Conservation (phyloP, 139 green algal genomes). For the Asterochloris erici region DNA sequence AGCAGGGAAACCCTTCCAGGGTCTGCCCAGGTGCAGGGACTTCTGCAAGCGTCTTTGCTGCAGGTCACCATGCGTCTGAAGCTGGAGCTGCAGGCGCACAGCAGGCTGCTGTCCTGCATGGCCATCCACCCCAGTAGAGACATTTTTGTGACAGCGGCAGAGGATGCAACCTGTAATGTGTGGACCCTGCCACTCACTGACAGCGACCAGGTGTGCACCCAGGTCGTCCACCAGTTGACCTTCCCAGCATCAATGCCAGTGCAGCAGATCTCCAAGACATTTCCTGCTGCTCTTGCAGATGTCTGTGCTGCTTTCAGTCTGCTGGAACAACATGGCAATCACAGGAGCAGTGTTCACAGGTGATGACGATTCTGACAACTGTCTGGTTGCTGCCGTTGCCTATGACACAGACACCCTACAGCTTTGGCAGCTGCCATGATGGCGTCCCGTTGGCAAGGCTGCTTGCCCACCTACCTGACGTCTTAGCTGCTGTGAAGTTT, state of each 20-base stretch:
- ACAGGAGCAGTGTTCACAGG: constrained; percentile 8
- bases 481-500: no score
- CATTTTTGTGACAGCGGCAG: constrained; percentile 10
- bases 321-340: constrained; percentile 1
- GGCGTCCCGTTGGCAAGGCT: background rate
- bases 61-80: background rate
- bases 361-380: background rate
- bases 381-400: background rate
- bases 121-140: constrained; percentile 2
- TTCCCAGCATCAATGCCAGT: background rate
- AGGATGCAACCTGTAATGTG: constrained; percentile 7
- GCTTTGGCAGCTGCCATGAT: background rate
- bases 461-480: background rate
- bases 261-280: background rate
- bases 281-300: background rate
- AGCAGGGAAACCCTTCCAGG: no score
- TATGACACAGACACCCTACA: constrained; percentile 4
- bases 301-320: background rate
- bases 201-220: background rate
- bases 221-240: background rate
- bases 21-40: no score
- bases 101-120: background rate
- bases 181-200: background rate
- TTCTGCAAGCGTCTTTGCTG: background rate
- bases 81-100: constrained; percentile 6